Base-by-base conservation (phyloP, 257 asterid genomes). In the Solanum microdontum region DNA sequence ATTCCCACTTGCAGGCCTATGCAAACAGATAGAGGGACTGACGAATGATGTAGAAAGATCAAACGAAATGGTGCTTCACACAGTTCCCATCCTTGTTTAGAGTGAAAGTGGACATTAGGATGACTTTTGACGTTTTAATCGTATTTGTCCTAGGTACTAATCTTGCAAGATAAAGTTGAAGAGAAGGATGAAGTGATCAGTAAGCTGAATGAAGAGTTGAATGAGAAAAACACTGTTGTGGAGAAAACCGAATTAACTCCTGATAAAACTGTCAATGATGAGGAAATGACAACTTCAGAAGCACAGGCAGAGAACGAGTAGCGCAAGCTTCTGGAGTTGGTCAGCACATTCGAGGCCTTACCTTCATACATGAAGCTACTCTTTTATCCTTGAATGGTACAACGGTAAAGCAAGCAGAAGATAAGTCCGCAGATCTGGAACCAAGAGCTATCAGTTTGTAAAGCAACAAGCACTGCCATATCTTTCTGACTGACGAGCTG, bases 151-250 rank as follows among this genome's bases (percentile, higher is more conserved):
- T 92, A 96, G 98, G 98, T 92, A 88, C 93, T 91, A 26, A 86
- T 96, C 89, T 89, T 95, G 91, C 96, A 96, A 96, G 99, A 94
- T 90, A 95, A 93, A 87, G 87, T 96, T 83, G 97, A 91, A 87
- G 97, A 91, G 55, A 92, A 91, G 84, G 98, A 96, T 13, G 94
- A 88, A 0, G 96, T 93, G 86, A 95, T 93, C 68, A 83, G 85
- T 83, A 91, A 92, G 90, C 82, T 96, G 86, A 92, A 87, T 91
- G 90, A 89, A 43, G 92, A 91, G 87, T 75, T 90, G 91, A 91
- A 89, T 62, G 90, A 88, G 48, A 90, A 84, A 58, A 89, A 62
- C 86, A 66, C 28, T 32, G 88, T 90, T 45, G 94, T 88, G 89
- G 89, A 90, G 87, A 93, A 88, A 66, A 74, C 91, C n/a, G 95